Percentiles rank a stretch among this genome's conserved stretches.
Evolutionary conservation across 768 basidiomycete species (phyloP).

Genomic region (Mycena crocata): DNA sequence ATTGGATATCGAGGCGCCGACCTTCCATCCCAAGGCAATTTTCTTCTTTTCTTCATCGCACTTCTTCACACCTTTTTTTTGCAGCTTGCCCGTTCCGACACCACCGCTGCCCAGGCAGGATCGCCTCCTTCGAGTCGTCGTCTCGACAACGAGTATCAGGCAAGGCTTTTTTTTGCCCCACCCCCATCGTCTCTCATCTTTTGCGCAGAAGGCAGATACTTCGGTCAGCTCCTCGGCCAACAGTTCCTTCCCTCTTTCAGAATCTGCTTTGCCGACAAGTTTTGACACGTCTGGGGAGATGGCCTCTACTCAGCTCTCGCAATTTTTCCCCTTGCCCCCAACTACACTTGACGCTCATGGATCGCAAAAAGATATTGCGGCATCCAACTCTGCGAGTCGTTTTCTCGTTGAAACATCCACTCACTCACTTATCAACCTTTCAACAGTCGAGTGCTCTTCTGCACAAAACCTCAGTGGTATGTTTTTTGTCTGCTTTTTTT

Average conservation of each 20-base stretch:
- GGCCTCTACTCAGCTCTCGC: slow-evolving; percentile 27
- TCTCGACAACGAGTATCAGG: slow-evolving; percentile 10
- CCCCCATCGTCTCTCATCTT: neutral
- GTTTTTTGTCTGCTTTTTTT: slow-evolving; percentile 4
- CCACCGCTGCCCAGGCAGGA: slow-evolving; percentile 28
- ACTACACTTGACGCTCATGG: neutral
- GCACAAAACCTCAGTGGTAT: slow-evolving; percentile 13
- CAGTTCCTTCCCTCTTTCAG: slow-evolving; percentile 41
- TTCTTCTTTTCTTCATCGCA: neutral
- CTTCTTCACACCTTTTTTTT: slow-evolving; percentile 6
- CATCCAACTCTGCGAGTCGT: slow-evolving; percentile 11
- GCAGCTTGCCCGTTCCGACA: slow-evolving; percentile 32
- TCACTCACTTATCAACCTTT: neutral
- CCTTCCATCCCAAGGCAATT: slow-evolving; percentile 27
- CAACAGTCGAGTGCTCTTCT: slow-evolving; percentile 12
- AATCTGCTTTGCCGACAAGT: slow-evolving; percentile 39
- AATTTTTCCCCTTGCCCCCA: slow-evolving; percentile 32
- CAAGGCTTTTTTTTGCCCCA: too few species aligned
- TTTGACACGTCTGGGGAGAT: slow-evolving; percentile 40
- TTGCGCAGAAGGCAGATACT: neutral
- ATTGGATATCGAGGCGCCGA: slow-evolving; percentile 19
- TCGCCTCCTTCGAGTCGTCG: slow-evolving; percentile 24
- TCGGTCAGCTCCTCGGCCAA: slow-evolving; percentile 29
- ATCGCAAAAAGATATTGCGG: slow-evolving; percentile 8
- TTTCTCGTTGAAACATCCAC: neutral